Base-by-base conservation (phyloP, 108 stramenopile species). In the Cyclotella kingstonii region DNA sequence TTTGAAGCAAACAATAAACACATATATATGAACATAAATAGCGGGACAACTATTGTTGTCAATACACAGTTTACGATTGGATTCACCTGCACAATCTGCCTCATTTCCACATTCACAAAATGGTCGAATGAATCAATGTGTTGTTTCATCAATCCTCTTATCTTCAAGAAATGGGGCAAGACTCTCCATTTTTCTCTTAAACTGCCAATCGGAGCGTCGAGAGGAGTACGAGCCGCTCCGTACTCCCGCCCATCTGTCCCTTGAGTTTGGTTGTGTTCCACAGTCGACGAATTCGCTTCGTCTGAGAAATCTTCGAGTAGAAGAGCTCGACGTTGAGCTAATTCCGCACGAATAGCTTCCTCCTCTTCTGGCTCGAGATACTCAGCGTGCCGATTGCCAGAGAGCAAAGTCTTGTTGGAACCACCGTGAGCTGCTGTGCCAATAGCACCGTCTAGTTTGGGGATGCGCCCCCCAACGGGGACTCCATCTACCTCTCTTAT, bases 71-170 rank as follows among this genome's bases (percentile, higher is more conserved):
- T 18, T 44, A n/a, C 5, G 5, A n/a, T 8, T 18, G 11, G 43
- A 38, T 65, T 66, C 30, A 72, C 70, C 64, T 72, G 70, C 14
- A 97, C 93, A 44, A 97, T 95, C 63, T 95, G 83, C 62, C 90
- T 88, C 62, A 97, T 80, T 55, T 97, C 97, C 8, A 81, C 83
- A 42, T 90, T 87, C n/a, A 98, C 87, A 63, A 99, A 98, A 73
- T 98, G 90, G 80, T 99, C 85, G 70, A 94, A 99, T 35, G 93
- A 95, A 69, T 97, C 96, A 79, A 99, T 95, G 63, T 99, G 98
- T 66, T 99, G 98, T 35, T 91, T 75, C 91, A 99, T 92, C 50
- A 99, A 82, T 4, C 93, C 93, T 18, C 97, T 77, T 36, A 98
- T 68, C 56, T 81, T 65, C 29, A 98, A 71, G 79, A 98, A 96